These are phyloP conservation scores for Cucumis melo DNA, from an alignment of 306 rosid genomes.

Conservation along the genomic window DNA sequence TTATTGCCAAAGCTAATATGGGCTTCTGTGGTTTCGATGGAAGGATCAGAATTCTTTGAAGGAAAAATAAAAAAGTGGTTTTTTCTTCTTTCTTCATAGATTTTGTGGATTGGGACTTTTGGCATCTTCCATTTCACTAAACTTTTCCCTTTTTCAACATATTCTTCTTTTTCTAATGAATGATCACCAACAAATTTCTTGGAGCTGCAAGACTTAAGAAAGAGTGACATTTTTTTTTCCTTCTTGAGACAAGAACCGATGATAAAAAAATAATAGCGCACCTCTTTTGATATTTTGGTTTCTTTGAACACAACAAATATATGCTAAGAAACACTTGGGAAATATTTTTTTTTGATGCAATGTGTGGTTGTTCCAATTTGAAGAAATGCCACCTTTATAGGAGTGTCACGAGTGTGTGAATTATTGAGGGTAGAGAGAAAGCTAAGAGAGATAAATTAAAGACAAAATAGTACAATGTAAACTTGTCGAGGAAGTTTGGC, in stretches of 20 bases:
- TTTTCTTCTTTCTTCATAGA: background rate
- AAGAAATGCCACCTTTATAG: background rate
- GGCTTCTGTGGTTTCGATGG: background rate
- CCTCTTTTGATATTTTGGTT: background rate
- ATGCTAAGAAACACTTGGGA: background rate
- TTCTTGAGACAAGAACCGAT: background rate
- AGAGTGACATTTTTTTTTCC: background rate
- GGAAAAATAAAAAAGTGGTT: background rate
- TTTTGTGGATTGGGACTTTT: background rate
- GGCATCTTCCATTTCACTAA: conserved; percentile 4
- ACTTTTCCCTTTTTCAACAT: background rate
- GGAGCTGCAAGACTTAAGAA: background rate
- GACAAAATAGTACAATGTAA: background rate
- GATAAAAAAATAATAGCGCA: background rate
- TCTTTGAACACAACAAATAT: background rate
- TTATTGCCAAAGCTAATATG: background rate
- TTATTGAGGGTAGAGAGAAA: background rate
- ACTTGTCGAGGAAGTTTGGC: background rate
- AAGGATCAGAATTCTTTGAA: background rate
- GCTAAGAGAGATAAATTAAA: no score
- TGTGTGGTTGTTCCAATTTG: background rate
- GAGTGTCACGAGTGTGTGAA: background rate
- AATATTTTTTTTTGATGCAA: background rate
- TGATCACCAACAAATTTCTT: background rate
- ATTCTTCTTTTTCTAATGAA: background rate